Evolutionary conservation across 2,329 filamentous ascomycete genomes (phyloP).

Genomic region (Juglanconis oblonga): DNA sequence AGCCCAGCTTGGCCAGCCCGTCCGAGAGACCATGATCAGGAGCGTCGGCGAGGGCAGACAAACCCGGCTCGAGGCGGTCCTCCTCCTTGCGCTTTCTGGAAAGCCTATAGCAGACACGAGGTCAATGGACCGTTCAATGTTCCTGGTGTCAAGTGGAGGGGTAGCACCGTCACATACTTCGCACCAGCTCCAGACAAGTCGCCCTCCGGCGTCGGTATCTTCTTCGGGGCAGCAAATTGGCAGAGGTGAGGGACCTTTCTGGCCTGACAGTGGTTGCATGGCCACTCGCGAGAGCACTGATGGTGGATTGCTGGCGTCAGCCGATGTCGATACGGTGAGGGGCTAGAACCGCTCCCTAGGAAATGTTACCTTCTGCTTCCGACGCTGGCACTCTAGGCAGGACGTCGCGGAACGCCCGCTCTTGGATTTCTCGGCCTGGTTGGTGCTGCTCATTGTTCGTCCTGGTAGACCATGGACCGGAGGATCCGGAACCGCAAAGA

Average conservation of each 20-base stretch:
- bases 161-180: not conserved
- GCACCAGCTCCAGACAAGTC: conserved; percentile 5
- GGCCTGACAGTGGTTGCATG: conserved; percentile 47
- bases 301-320: conserved; percentile 1
- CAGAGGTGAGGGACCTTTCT: conserved; percentile 47
- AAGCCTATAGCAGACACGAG: conserved; percentile 10
- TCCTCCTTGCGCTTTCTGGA: conserved; percentile 24
- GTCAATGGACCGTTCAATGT: not conserved
- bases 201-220: conserved; percentile 19
- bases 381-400: conserved; percentile 47
- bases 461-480: too few species aligned
- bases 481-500: too few species aligned
- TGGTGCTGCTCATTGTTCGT: conserved; percentile 1
- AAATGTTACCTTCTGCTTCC: conserved; percentile 44
- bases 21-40: conserved; percentile 13
- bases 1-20: conserved; percentile 17
- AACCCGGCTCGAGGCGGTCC: conserved; percentile 17
- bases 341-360: not conserved
- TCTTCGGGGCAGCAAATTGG: conserved; percentile 36
- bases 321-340: not conserved
- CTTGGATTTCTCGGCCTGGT: conserved; percentile 14
- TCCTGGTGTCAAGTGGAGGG: not conserved
- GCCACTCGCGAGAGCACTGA: conserved; percentile 48
- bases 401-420: conserved; percentile 23
- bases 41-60: conserved; percentile 14